These are phyloP conservation scores for Coemansia sp. DNA, from an alignment of 192 early-diverging fungal species.

Conservation along the genomic window DNA sequence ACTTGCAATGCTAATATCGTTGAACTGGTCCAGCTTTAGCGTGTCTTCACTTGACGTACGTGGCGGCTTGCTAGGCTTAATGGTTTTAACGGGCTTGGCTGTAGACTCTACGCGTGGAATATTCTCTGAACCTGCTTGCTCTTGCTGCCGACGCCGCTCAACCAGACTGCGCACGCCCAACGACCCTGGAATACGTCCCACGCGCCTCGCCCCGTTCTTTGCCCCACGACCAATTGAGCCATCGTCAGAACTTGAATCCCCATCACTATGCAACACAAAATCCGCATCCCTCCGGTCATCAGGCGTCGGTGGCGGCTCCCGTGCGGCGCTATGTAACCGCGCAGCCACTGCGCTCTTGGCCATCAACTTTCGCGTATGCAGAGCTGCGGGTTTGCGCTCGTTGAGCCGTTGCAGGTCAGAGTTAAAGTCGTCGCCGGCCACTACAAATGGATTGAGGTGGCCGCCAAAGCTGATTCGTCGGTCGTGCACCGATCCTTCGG, in stretches of 20 bases:
- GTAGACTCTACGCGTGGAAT: background rate
- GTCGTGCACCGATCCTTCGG: constrained; percentile 51
- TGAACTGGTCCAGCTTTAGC: constrained; percentile 31
- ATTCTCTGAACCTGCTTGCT: background rate
- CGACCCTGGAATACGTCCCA: constrained; percentile 27
- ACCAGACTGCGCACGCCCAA: constrained; percentile 41
- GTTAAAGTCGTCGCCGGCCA: constrained; percentile 41
- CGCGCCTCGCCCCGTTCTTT: constrained; percentile 1
- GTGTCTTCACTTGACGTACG: constrained; percentile 12
- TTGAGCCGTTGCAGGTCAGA: constrained; percentile 32
- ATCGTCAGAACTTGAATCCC: constrained; percentile 11
- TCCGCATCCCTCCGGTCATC: constrained; percentile 39
- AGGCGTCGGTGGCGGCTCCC: constrained; percentile 31
- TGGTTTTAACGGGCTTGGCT: background rate
- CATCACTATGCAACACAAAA: constrained; percentile 27
- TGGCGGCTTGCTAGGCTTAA: background rate
- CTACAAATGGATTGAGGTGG: constrained; percentile 41
- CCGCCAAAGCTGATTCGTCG: constrained; percentile 50
- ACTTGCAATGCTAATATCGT: constrained; percentile 47
- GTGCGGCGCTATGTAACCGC: constrained; percentile 22
- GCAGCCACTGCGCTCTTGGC: constrained; percentile 41
- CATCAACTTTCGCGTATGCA: constrained; percentile 20
- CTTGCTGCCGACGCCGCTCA: constrained; percentile 20
- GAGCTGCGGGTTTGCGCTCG: constrained; percentile 3
- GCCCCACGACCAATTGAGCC: background rate